Evolutionary conservation across 2,329 filamentous ascomycete species (phyloP), one percentile per base, ranked within the genome.

Genomic region (Microcyclospora pomicola): DNA sequence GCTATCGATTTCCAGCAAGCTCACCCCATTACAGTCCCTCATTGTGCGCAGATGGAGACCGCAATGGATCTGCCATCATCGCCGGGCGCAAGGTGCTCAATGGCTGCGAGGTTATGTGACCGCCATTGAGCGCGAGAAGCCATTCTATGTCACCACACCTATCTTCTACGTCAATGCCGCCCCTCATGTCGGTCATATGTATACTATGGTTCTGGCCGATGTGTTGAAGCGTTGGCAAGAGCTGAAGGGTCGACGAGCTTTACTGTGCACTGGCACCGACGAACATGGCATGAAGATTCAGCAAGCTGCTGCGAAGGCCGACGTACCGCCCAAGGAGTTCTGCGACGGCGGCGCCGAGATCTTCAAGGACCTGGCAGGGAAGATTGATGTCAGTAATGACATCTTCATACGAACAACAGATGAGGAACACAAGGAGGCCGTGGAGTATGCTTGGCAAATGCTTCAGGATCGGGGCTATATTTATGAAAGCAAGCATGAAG

Each of bases 121-220:
- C 24, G 16, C 42, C 27, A 38, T 14, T 35, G 42, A 46, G 11
- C 14, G 36, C 13, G 38, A 41, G 14, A 96, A 96, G 65, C 86
- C 88, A 7, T 95, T 80, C 66, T 98, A 96, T 67, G 71, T 94
- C 53, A 96, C 91, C 5, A 92, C 86, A 7, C 91, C 91, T 2
- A 98, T 98, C 41, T 98, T 96, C 67, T 98, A 98, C 62, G 91
- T 98, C 65, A 98, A 98, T 72, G 84, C 87, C 39, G 86, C 84
- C 33, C 91, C 91, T 36, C 91, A 98, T 65, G 76, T 96, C 45
- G 91, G 91, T 33, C 91, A 98, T 61, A 69, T 98, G 42, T 96
- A 94, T 60, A 84, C 82, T 31, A 87, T 96, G 76, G 71, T 96
- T 51, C 72, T 98, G 33, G 72, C 84, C 46, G 91, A 98, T 61